Evolutionary conservation across 768 basidiomycete species (phyloP), one percentile per base, ranked within the genome.

Genomic region (Leccinum barrowsii): DNA sequence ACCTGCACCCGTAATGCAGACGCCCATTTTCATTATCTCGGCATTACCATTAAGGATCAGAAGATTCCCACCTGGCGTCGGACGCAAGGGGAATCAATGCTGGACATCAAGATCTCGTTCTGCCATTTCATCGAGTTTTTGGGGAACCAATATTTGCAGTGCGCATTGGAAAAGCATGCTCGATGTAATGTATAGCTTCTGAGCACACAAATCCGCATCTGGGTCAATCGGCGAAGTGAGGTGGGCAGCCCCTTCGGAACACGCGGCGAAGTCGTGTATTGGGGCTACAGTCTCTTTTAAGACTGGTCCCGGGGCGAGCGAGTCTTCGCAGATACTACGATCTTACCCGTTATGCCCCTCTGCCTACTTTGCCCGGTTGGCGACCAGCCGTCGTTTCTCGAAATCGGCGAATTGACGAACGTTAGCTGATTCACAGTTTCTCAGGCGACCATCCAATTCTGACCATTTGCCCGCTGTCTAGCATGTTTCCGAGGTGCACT

Each of bases 281-380:
- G 68, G 70, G 70, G 70, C 70, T 57, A 54, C 57, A 60, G 68
- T 64, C 63, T 66, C 66, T 64, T 72, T 72, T 63, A 72, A 70
- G 65, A 55, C 65, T 62, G 55, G 53, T 42, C 61, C 57, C 56
- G 61, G 62, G 59, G 46, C 30, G 34, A 58, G 46, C 61, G 40
- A 53, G 35, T 50, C 55, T 51, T 53, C 55, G 58, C 59, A 52
- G 46, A 61, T 48, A 56, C 59, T 56, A 56, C 64, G 56, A 64
- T 65, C 60, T 60, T 52, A 19, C 54, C 55, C 53, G 32, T 58
- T 42, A 72, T 71, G 67, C 64, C 64, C 51, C 40, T 61, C 55
- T 71, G 67, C 55, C 54, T 65, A 7, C 57, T 65, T 51, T 72
- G 69, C 56, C 67, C 69, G 2, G 19, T 52, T 37, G 59, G 65